These are phyloP conservation scores for Leccinum barrowsii DNA, from an alignment of 768 basidiomycete genomes.

Conservation along the genomic window DNA sequence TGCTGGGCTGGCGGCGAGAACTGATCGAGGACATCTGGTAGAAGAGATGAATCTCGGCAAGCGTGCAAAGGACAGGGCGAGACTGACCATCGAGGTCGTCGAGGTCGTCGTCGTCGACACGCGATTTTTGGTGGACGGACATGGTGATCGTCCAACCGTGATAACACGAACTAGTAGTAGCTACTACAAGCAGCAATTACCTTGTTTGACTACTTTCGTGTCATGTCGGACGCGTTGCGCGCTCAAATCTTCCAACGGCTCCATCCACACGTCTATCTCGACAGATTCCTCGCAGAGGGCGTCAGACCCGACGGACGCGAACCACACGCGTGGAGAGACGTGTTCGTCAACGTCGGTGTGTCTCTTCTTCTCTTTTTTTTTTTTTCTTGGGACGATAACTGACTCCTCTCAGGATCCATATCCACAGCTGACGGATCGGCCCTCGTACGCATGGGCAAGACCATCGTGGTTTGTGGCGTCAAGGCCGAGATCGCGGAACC, in stretches of 20 bases:
- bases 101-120: constrained; percentile 35
- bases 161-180: too few relatives aligned
- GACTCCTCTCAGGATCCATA: constrained; percentile 60
- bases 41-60: constrained; percentile 7
- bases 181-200: too few relatives aligned
- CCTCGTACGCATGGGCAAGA: constrained; percentile 85
- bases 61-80: background rate
- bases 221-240: constrained; percentile 26
- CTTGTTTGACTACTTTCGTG: too few relatives aligned
- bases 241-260: constrained; percentile 74
- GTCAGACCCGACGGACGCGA: constrained; percentile 82
- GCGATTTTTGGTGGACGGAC: constrained; percentile 9
- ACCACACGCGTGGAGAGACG: constrained; percentile 66
- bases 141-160: background rate
- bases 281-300: constrained; percentile 75
- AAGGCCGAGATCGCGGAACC: constrained; percentile 95
- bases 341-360: constrained; percentile 79
- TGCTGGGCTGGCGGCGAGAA: constrained; percentile 29
- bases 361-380: constrained; percentile 1
- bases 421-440: constrained; percentile 92
- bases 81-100: constrained; percentile 42
- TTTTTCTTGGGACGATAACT: background rate
- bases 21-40: constrained; percentile 48
- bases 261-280: constrained; percentile 85
- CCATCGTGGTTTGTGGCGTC: constrained; percentile 94